Conservation (phyloP, 768 basidiomycete genomes). For the Suillus clintonianus region DNA sequence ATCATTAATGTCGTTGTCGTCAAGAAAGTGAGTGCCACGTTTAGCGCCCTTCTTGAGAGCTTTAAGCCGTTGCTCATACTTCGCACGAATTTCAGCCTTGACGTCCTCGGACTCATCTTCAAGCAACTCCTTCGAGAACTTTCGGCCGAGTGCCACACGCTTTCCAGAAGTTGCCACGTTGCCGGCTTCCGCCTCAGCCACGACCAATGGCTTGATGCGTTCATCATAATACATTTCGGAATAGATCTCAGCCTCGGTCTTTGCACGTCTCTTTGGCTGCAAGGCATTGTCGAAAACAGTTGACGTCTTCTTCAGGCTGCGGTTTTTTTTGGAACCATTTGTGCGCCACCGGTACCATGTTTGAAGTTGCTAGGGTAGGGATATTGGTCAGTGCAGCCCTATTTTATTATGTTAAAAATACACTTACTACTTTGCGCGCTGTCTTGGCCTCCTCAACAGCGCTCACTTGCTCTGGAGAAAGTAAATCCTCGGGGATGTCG, state of each 20-base stretch:
- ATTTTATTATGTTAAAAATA: neutral
- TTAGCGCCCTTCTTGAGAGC: neutral
- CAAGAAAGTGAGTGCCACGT: too few species aligned
- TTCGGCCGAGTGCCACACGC: neutral
- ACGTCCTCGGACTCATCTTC: neutral
- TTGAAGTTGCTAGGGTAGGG: neutral
- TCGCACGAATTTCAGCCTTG: neutral
- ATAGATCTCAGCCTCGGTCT: neutral
- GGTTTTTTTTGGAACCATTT: neutral
- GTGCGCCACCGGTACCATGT: conserved; percentile 4
- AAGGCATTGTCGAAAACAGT: neutral
- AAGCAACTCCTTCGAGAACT: conserved; percentile 1
- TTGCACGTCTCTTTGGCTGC: neutral
- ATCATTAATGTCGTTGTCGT: too few species aligned
- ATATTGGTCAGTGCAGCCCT: neutral
- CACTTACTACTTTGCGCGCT: neutral
- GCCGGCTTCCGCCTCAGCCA: conserved; percentile 2
- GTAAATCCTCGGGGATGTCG: neutral
- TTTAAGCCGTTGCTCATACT: neutral
- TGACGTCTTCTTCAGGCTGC: neutral
- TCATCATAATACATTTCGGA: neutral
- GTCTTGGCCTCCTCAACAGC: neutral
- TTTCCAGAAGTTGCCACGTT: neutral
- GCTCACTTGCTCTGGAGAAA: neutral
- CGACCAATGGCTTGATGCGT: conserved; percentile 1